phyloP scores from a whole-genome alignment of 306 rosid species.

The Carpinus viminea region DNA sequence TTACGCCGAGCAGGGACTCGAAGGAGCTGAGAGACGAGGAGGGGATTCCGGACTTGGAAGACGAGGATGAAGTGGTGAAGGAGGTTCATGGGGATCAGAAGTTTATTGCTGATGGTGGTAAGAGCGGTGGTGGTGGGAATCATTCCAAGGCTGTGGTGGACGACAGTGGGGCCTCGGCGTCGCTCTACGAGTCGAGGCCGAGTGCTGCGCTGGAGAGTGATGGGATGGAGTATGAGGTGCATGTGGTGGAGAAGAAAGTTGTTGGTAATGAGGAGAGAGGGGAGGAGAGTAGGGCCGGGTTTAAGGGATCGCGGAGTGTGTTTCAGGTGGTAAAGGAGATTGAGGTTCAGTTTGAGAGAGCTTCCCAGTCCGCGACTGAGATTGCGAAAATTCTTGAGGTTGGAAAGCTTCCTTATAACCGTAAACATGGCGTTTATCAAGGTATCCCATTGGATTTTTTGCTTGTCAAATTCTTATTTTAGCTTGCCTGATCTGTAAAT shows the following conservation, averaged over 20 bases:
- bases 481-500: conserved; percentile 7
- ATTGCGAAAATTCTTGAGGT: conserved; percentile 77
- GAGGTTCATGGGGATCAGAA: conserved; percentile 68
- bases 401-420: conserved; percentile 65
- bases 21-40: conserved; percentile 86
- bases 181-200: conserved; percentile 48
- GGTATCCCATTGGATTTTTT: conserved; percentile 18
- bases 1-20: conserved; percentile 74
- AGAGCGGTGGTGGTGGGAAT: not conserved
- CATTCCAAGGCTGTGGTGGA: conserved; percentile 31
- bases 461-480: not conserved
- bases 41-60: conserved; percentile 97
- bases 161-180: conserved; percentile 34
- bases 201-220: conserved; percentile 40
- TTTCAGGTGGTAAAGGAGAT: conserved; percentile 74
- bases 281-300: conserved; percentile 44
- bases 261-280: conserved; percentile 56
- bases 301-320: conserved; percentile 51
- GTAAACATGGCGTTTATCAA: conserved; percentile 56
- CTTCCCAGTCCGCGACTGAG: conserved; percentile 74
- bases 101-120: conserved; percentile 34
- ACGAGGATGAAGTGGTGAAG: conserved; percentile 86
- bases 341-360: conserved; percentile 71
- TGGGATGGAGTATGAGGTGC: conserved; percentile 59
- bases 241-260: conserved; percentile 69